A percentile compares a stretch with the other conserved stretches of the same genome.
Evolutionary conservation across 1,284 basidiomycete species (phyloP).

Genomic region (Bondarzewia mesenterica): DNA sequence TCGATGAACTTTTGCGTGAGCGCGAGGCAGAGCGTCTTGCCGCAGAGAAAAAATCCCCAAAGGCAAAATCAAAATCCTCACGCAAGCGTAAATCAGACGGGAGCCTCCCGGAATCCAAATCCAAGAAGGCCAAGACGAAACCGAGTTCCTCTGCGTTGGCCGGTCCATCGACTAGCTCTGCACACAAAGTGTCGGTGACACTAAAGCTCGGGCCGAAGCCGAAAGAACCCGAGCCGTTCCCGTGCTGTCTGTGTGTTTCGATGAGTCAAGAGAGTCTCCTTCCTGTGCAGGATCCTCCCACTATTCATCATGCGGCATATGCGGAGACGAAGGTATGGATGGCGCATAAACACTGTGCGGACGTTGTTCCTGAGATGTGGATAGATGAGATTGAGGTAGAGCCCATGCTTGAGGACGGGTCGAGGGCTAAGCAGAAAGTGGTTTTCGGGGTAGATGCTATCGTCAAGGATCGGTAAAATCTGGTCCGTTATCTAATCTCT

Average conservation of each 20-base stretch:
- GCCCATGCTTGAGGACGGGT: slow-evolving; percentile 20
- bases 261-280: slow-evolving; percentile 48
- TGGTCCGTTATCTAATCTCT: slow-evolving; percentile 51
- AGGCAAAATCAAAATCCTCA: slow-evolving; percentile 10
- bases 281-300: slow-evolving; percentile 63
- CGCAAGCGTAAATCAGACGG: slow-evolving; percentile 33
- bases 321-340: slow-evolving; percentile 43
- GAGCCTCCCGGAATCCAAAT: slow-evolving; percentile 16
- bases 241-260: slow-evolving; percentile 77
- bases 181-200: slow-evolving; percentile 39
- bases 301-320: slow-evolving; percentile 21
- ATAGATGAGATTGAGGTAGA: slow-evolving; percentile 56
- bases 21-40: slow-evolving; percentile 37
- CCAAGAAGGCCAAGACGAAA: slow-evolving; percentile 25
- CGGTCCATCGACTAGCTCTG: slow-evolving; percentile 11
- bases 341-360: slow-evolving; percentile 75
- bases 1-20: slow-evolving; percentile 72
- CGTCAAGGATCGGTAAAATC: slow-evolving; percentile 83
- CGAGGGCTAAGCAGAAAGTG: slow-evolving; percentile 38
- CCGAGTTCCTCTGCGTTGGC: neutral
- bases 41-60: slow-evolving; percentile 9
- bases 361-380: slow-evolving; percentile 80
- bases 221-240: slow-evolving; percentile 48
- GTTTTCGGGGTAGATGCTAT: slow-evolving; percentile 81
- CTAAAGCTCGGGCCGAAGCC: slow-evolving; percentile 56